A percentile compares a stretch with the other conserved stretches of the same genome.
Conservation (phyloP, 2,329 filamentous ascomycete species). For the Endoconidiophora laricicola region DNA sequence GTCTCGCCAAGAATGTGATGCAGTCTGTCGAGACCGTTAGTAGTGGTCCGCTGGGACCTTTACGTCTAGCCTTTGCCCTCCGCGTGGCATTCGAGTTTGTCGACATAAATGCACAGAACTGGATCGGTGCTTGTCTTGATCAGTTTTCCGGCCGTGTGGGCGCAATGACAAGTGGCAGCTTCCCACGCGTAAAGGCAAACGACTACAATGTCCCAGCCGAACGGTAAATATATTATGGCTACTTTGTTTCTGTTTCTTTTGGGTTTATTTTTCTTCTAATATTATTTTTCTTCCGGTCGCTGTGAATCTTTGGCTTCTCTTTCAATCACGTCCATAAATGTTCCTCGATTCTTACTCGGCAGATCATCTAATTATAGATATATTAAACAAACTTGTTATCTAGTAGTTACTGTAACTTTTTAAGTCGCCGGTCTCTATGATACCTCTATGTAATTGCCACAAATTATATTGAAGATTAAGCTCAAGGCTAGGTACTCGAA, state of each 20-base stretch:
- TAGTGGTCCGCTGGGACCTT: conserved; percentile 23
- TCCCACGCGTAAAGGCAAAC: conserved; percentile 17
- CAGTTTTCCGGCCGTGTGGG: conserved; percentile 21
- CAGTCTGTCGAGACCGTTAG: conserved; percentile 24
- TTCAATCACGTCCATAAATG: too few relatives aligned
- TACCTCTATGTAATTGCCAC: too few relatives aligned
- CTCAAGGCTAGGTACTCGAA: too few relatives aligned
- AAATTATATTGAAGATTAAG: too few relatives aligned
- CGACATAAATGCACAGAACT: conserved; percentile 20
- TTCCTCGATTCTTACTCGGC: too few relatives aligned
- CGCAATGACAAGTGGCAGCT: conserved; percentile 18
- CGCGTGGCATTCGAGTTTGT: conserved; percentile 26
- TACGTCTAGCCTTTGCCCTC: conserved; percentile 23
- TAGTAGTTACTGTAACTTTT: neutral
- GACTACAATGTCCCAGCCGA: conserved; percentile 8
- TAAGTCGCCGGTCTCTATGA: neutral
- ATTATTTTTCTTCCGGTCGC: too few relatives aligned
- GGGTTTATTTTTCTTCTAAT: too few relatives aligned
- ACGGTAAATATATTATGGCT: neutral
- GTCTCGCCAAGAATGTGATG: conserved; percentile 17
- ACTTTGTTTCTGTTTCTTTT: neutral
- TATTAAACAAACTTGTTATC: neutral
- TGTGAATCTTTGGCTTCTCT: too few relatives aligned
- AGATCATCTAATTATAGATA: too few relatives aligned
- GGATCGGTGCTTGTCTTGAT: conserved; percentile 20